Evolutionary conservation across 768 basidiomycete species (phyloP), one percentile per base, ranked within the genome.

Genomic region (Jaapia argillacea): DNA sequence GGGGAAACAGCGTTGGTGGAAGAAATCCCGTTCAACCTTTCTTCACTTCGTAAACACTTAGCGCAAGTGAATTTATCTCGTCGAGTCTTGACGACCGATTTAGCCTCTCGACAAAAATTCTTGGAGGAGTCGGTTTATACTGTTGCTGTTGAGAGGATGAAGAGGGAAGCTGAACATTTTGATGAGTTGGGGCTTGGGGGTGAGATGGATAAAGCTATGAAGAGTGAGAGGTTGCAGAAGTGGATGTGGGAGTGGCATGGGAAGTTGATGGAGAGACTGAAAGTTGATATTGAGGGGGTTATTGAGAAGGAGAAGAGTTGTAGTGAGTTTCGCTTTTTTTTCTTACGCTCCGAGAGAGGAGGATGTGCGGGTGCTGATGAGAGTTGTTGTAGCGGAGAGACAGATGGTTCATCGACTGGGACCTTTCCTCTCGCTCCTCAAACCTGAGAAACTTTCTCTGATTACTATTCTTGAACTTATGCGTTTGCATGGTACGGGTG

Each of bases 181-280:
- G 68, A 74, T 4, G 64, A 71, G 23, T 66, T 83, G 14, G 81
- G 81, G 12, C 51, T 87, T 20, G 70, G 59, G 22, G 31, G 31
- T 10, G 31, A 33, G 31, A 33, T 10, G 28, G 67, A 64, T 46
- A 62, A 61, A 16, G 61, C 63, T 6, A 61, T 78, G 42, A 66
- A 65, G 36, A 61, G 66, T 23, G 63, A 64, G 13, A 71, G 77
- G 49, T 63, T 93, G 21, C 78, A 80, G 50, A 59, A 63, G 31
- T 85, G 83, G 84, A 88, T 94, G 85, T 89, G 84, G 82, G 65
- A 75, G 5, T 94, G 90, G 90, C 83, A 90, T 53, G 53, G 61
- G 14, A 70, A 71, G 48, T 68, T 92, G n/a, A 59, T 67, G 23
- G 56, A 39, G 3, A 66, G 75, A 4, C 58, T 85, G 4, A 65